Base-by-base conservation (phyloP, 1,284 basidiomycete genomes). In the Gomphus bonarii region DNA sequence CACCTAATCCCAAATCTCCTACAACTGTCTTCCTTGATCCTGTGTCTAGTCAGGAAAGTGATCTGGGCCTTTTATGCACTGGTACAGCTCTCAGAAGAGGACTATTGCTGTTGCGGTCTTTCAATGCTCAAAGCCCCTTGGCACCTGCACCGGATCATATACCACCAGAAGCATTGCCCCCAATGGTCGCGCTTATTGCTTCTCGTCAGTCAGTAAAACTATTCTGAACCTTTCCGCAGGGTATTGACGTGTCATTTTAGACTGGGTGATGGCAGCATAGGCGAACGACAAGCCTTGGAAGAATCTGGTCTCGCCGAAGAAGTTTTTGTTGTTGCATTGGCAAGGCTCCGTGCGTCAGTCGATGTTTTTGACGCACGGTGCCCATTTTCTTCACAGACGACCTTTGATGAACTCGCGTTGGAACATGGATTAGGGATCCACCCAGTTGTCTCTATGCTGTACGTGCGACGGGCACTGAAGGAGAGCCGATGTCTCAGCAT, bases 351-450 rank as follows among this genome's bases (percentile, higher is more conserved):
- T 51, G 11, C 14, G 25, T 47, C 30, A 36, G 38, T 50, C 16
- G 40, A 57, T 16, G 28, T 31, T 12, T 57, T 25, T 36, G 48
- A 43, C 8, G 16, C 31, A n/a, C 20, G 16, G 22, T n/a, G 38
- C 25, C n/a, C 25, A 14, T 51, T 57, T 33, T 40, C 49, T 16
- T n/a, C 35, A 42, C 47, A 50, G n/a, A 57, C 48, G 10, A 42
- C 38, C 35, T 57, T 57, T 18, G 55, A 57, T 47, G 55, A 57
- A n/a, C 35, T 57, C 18, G 48, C 36, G 12, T 33, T 57, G 42
- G 55, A 57, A 43, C 22, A 57, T 57, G 55, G 55, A 1, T 31
- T 57, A n/a, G 35, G 48, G 14, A 51, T 57, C 12, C 33, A 57
- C 28, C 31, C 49, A 10, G 49, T 51, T 9, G 25, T 50, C 7